A percentile compares a stretch with the other conserved stretches of the same genome.
These are phyloP conservation scores for Phyllosticta paracitricarpa DNA, from an alignment of 2,329 filamentous ascomycete genomes.

Conservation along the genomic window DNA sequence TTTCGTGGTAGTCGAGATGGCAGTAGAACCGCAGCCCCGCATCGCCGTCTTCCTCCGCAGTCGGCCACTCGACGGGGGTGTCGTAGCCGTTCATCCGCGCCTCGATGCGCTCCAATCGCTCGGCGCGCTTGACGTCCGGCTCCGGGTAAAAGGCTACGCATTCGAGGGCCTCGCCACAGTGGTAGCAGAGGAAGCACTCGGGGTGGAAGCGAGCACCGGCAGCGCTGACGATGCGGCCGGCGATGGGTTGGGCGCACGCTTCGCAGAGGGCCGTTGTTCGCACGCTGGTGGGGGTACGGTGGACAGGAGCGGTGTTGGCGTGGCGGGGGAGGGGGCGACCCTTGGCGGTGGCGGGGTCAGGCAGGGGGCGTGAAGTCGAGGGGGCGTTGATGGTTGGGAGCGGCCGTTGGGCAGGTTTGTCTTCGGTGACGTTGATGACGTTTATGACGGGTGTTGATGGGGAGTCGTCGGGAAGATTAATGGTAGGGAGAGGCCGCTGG, in stretches of 20 bases:
- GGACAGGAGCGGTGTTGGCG: slow-evolving; percentile 25
- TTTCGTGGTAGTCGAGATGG: slow-evolving; percentile 96
- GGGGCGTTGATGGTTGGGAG: slow-evolving; percentile 12
- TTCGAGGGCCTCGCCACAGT: slow-evolving; percentile 80
- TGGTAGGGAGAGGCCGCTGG: slow-evolving; percentile 22
- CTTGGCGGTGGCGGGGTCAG: slow-evolving; percentile 3
- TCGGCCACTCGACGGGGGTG: slow-evolving; percentile 49
- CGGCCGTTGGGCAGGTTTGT: slow-evolving; percentile 17
- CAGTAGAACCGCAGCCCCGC: slow-evolving; percentile 75
- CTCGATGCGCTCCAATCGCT: slow-evolving; percentile 63
- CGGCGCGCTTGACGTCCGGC: slow-evolving; percentile 59
- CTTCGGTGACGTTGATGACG: slow-evolving; percentile 16
- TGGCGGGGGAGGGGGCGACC: slow-evolving; percentile 22
- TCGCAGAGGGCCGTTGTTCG: slow-evolving; percentile 65
- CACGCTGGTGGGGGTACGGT: slow-evolving; percentile 36
- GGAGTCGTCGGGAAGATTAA: slow-evolving; percentile 40
- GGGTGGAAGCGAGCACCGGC: slow-evolving; percentile 81
- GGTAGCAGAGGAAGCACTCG: slow-evolving; percentile 81
- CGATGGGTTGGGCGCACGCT: slow-evolving; percentile 73
- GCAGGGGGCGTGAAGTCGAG: slow-evolving; percentile 4
- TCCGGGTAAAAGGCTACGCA: slow-evolving; percentile 95
- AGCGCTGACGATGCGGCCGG: slow-evolving; percentile 81
- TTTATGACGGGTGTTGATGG: slow-evolving; percentile 14
- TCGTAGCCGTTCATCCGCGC: slow-evolving; percentile 45
- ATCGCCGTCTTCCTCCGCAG: slow-evolving; percentile 51